phyloP scores from a whole-genome alignment of 805 yeast genomes.

The Wickerhamiella kazuoi region DNA sequence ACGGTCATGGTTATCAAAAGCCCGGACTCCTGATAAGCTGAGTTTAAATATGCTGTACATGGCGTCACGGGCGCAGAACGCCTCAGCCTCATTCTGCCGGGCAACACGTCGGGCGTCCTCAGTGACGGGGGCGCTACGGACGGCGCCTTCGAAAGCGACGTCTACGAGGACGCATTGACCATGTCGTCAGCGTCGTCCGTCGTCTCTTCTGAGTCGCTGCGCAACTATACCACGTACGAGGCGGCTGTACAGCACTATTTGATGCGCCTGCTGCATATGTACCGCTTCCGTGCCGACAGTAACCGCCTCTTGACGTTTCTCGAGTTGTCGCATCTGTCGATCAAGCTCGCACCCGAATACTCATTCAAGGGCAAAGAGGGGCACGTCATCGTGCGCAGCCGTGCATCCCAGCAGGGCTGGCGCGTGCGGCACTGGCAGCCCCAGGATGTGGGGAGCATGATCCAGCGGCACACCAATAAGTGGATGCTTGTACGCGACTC shows the following conservation, averaged over 20 bases:
- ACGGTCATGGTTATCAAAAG: no score
- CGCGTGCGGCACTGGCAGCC: constrained; percentile 75
- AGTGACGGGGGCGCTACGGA: neutral
- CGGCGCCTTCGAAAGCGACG: constrained; percentile 3
- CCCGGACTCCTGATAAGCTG: no score
- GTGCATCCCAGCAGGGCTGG: constrained; percentile 89
- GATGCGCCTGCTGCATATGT: constrained; percentile 36
- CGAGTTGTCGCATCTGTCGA: constrained; percentile 77
- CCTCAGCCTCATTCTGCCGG: no score
- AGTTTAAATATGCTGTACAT: neutral
- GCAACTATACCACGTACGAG: constrained; percentile 6
- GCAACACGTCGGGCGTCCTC: neutral
- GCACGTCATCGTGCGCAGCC: constrained; percentile 54
- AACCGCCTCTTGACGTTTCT: constrained; percentile 71
- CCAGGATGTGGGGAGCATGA: constrained; percentile 69
- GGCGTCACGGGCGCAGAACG: no score
- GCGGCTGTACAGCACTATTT: constrained; percentile 46
- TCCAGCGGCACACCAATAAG: constrained; percentile 73
- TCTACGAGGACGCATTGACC: neutral
- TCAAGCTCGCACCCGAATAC: constrained; percentile 63
- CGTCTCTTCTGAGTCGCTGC: neutral
- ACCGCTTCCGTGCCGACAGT: constrained; percentile 62
- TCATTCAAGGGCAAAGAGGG: constrained; percentile 85
- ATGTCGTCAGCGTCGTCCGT: neutral
- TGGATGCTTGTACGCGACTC: constrained; percentile 84